A percentile compares a stretch with the other conserved stretches of the same genome.
phyloP scores from a whole-genome alignment of 805 yeast species.

The Nakazawaea molendinolei region DNA sequence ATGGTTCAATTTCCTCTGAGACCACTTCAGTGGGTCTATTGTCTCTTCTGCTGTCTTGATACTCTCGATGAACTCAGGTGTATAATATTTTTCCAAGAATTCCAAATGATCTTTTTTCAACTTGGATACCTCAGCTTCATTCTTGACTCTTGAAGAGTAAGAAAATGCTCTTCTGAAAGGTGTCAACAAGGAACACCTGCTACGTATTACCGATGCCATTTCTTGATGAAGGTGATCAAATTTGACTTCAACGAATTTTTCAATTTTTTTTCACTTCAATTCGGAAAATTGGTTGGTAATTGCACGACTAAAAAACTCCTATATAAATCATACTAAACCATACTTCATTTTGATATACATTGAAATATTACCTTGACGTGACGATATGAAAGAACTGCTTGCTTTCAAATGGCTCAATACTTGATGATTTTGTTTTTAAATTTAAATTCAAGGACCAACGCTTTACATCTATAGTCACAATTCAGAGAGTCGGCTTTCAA shows the following conservation, averaged over 20 bases:
- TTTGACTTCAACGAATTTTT: background rate
- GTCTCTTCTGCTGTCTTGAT: conserved; percentile 75
- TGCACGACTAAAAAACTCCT: no score
- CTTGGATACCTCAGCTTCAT: background rate
- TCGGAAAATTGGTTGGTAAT: no score
- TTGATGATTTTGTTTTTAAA: background rate
- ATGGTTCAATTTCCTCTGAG: conserved; percentile 32
- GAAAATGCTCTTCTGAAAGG: background rate
- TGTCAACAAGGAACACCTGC: background rate
- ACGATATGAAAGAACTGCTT: no score
- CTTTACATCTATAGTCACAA: no score
- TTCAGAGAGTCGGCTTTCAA: no score
- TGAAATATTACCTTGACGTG: no score
- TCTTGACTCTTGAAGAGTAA: background rate
- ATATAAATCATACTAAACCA: no score
- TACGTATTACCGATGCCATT: conserved; percentile 4
- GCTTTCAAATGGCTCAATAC: background rate
- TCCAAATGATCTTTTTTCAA: conserved; percentile 36
- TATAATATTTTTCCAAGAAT: conserved; percentile 66
- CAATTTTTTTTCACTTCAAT: background rate
- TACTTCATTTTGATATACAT: no score
- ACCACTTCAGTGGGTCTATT: conserved; percentile 59
- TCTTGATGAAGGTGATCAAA: background rate
- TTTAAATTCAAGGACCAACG: no score
- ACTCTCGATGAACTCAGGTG: conserved; percentile 74